phyloP scores from a whole-genome alignment of 306 rosid species.

The Corylus americana region DNA sequence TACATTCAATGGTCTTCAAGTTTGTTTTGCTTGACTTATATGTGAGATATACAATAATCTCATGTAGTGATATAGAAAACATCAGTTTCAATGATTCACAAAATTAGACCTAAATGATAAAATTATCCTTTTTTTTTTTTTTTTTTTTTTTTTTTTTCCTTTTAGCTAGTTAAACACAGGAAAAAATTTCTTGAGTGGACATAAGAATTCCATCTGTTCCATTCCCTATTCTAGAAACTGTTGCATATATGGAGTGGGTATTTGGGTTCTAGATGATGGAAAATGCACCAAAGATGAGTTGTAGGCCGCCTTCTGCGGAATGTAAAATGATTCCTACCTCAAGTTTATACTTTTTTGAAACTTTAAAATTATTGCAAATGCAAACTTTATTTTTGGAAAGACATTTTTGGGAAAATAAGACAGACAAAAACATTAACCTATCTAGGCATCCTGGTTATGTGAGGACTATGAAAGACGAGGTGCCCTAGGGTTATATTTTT shows the following conservation, averaged over 20 bases:
- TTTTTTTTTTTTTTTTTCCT: too few species aligned
- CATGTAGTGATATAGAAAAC: neutral
- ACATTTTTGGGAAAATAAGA: neutral
- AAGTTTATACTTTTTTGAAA: neutral
- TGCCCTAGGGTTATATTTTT: neutral
- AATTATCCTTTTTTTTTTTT: neutral
- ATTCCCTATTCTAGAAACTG: neutral
- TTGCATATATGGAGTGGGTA: neutral
- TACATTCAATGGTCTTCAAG: too few species aligned
- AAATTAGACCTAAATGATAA: neutral
- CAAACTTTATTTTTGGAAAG: too few species aligned
- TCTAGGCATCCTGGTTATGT: neutral
- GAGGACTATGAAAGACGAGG: neutral
- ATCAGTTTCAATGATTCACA: neutral
- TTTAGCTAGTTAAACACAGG: neutral
- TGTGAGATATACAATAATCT: neutral
- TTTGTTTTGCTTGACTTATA: neutral
- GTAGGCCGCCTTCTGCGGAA: neutral
- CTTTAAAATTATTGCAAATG: neutral
- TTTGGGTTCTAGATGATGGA: neutral
- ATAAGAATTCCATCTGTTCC: neutral
- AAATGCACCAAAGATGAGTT: neutral
- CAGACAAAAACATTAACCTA: neutral
- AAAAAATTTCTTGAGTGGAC: neutral
- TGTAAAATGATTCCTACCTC: neutral